A percentile compares a stretch with the other conserved stretches of the same genome.
Evolutionary conservation across 169 alveolate genomes (phyloP).

Genomic region (Fabrea salina): DNA sequence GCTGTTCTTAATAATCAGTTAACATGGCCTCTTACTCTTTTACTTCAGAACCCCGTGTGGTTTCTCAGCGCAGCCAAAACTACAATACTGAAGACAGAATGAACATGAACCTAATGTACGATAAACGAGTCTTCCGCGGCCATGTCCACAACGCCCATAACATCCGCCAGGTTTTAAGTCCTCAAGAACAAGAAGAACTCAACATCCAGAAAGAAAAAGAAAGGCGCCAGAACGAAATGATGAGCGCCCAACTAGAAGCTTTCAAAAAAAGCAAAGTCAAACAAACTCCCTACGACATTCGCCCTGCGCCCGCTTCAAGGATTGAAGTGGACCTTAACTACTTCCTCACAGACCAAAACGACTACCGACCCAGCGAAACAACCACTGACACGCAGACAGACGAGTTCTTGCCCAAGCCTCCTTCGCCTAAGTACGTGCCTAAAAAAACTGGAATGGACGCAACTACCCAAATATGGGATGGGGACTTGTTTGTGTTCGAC

Average conservation of each 20-base stretch:
- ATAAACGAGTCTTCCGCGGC: conserved; percentile 25
- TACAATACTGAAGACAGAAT: neutral
- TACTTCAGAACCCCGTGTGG: conserved; percentile 31
- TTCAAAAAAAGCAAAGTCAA: neutral
- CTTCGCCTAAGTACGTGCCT: conserved; percentile 77
- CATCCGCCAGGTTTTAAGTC: conserved; percentile 17
- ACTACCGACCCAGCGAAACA: conserved; percentile 41
- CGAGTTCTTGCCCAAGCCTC: conserved; percentile 68
- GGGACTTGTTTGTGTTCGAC: conserved; percentile 80
- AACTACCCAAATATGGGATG: conserved; percentile 79
- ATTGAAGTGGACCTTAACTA: conserved; percentile 72
- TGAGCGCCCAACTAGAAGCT: conserved; percentile 15
- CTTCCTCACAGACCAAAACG: conserved; percentile 67
- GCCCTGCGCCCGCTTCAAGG: conserved; percentile 77
- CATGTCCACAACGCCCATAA: conserved; percentile 12
- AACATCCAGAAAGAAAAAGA: neutral
- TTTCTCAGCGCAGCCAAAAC: conserved; percentile 1
- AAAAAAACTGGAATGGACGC: conserved; percentile 86
- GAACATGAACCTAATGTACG: conserved; percentile 22
- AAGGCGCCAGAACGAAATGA: conserved; percentile 25
- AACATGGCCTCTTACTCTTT: conserved; percentile 34
- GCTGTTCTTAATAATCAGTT: no score
- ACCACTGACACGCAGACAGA: conserved; percentile 75
- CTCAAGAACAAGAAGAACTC: conserved; percentile 28
- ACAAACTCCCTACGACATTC: conserved; percentile 65